Conservation (phyloP, 1,139 yeast species). For the Tardiomyces digboiensis region DNA sequence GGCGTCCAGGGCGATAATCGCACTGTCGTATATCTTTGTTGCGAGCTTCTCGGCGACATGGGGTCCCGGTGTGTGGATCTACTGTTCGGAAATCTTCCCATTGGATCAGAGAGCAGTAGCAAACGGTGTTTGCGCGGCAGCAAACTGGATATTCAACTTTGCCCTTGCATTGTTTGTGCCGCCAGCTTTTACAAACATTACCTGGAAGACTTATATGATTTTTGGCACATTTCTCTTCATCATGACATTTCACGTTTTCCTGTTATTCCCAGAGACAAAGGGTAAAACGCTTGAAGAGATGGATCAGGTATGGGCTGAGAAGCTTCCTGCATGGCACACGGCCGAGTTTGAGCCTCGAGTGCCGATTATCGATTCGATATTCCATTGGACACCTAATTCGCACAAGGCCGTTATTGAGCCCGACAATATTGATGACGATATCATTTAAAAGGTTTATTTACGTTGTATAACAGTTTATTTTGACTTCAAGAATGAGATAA, state of each 20-base stretch:
- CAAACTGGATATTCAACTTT: constrained; percentile 35
- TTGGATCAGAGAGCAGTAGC: constrained; percentile 41
- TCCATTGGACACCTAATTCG: background rate
- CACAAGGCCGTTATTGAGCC: background rate
- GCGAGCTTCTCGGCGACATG: constrained; percentile 25
- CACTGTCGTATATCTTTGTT: constrained; percentile 35
- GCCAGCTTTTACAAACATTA: constrained; percentile 6
- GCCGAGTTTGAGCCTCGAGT: background rate
- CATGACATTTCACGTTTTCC: constrained; percentile 32
- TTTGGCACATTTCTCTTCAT: constrained; percentile 11
- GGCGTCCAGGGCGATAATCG: constrained; percentile 31
- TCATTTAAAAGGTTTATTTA: too few species aligned
- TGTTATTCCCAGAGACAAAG: constrained; percentile 53
- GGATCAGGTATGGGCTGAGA: constrained; percentile 24
- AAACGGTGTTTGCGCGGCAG: constrained; percentile 38
- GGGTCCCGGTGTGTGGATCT: constrained; percentile 32
- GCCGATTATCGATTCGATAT: background rate
- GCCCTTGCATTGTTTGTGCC: constrained; percentile 22
- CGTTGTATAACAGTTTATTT: too few species aligned
- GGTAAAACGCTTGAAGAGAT: constrained; percentile 59
- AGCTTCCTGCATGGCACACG: background rate
- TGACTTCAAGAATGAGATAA: too few species aligned
- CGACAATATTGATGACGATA: background rate
- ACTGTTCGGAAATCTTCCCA: constrained; percentile 44
- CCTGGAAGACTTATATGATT: constrained; percentile 6